Percentiles rank a stretch among this genome's conserved stretches.
Conservation (phyloP, 1,284 basidiomycete genomes). For the Cystobasidiaceae sp. region DNA sequence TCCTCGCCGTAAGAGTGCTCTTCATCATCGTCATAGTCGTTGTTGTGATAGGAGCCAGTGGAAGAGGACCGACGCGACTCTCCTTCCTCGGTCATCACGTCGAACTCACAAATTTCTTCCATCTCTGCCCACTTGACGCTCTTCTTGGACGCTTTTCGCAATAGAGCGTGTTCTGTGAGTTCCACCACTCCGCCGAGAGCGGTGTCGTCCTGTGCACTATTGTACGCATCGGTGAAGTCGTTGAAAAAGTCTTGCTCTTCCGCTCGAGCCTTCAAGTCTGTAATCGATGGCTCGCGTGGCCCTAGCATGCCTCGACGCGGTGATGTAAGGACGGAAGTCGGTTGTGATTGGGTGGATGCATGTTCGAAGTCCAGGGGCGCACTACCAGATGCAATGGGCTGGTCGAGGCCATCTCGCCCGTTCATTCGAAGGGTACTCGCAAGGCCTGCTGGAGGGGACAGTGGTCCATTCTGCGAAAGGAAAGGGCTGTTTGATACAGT, state of each 20-base stretch:
- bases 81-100: conserved; percentile 28
- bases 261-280: conserved; percentile 18
- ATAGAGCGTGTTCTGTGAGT: conserved; percentile 2
- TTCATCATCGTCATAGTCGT: conserved; percentile 18
- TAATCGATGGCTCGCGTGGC: conserved; percentile 20
- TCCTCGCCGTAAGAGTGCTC: conserved; percentile 8
- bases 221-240: background rate
- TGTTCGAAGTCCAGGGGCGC: background rate
- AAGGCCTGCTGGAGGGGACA: conserved; percentile 11
- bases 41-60: background rate
- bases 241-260: conserved; percentile 6
- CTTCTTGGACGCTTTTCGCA: conserved; percentile 26
- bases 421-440: conserved; percentile 3
- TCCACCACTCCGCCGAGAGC: too few relatives aligned
- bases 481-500: conserved; percentile 29
- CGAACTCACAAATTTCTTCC: conserved; percentile 29
- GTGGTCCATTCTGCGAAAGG: conserved; percentile 10
- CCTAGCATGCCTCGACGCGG: conserved; percentile 19
- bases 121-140: conserved; percentile 30
- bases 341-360: background rate
- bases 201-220: background rate
- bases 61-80: conserved; percentile 23
- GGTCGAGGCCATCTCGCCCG: too few relatives aligned
- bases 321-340: background rate
- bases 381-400: too few relatives aligned